Conservation (phyloP, 176 grass and related monocot genomes). For the sorghum (Sorghum bicolor) region Sorghum_bicolor_NCBIv3 NC_012873.2:60277501-60278000, state of each 20-base stretch:
- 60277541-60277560: neutral
- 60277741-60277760: neutral
- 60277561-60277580: too few species aligned
- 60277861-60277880: neutral
- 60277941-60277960: neutral
- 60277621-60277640: conserved; percentile 71
- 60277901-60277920: neutral
- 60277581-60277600: conserved; percentile 65
- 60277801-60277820: neutral
- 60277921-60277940: neutral
- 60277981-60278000: neutral
- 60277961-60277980: neutral
- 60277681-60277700: conserved; percentile 7
- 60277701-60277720: neutral
- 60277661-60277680: conserved; percentile 11
- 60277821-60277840: neutral
- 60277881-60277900: neutral
- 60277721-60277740: neutral
- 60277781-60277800: neutral
- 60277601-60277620: conserved; percentile 80
- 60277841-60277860: neutral
- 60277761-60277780: neutral
- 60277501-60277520: neutral
- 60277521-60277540: neutral
- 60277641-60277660: conserved; percentile 70